Evolutionary conservation across 768 basidiomycete species (phyloP).

Genomic region (Hygrophorus russula): DNA sequence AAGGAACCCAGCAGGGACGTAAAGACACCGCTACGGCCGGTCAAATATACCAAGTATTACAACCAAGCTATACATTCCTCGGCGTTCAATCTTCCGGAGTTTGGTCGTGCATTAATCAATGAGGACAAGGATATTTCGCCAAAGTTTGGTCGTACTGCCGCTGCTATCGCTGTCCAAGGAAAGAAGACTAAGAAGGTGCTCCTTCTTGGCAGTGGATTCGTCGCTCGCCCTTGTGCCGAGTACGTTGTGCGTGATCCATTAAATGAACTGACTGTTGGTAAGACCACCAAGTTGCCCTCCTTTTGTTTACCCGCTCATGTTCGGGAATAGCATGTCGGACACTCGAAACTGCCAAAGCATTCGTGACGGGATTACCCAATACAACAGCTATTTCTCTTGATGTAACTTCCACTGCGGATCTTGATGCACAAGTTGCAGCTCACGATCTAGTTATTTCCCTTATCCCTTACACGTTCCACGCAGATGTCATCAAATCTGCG

Average conservation of each 20-base stretch:
- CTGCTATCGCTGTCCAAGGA: conserved; percentile 25
- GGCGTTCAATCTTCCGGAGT: conserved; percentile 90
- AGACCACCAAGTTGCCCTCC: conserved; percentile 12
- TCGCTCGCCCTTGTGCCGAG: conserved; percentile 93
- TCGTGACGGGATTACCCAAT: conserved; percentile 57
- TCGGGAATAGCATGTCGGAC: conserved; percentile 72
- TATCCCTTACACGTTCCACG: conserved; percentile 91
- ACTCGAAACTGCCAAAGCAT: conserved; percentile 58
- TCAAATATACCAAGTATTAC: conserved; percentile 74
- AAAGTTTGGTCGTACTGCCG: conserved; percentile 55
- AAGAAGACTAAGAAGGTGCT: conserved; percentile 60
- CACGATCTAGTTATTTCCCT: conserved; percentile 94
- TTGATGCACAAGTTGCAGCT: conserved; percentile 72
- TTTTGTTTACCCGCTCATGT: background rate
- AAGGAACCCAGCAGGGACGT: conserved; percentile 65
- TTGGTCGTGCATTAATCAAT: conserved; percentile 63
- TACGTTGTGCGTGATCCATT: conserved; percentile 75
- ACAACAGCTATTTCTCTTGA: conserved; percentile 75
- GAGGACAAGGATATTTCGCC: conserved; percentile 66
- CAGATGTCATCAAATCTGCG: conserved; percentile 81
- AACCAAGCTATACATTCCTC: conserved; percentile 69
- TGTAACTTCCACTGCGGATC: conserved; percentile 54
- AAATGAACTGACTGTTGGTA: conserved; percentile 81
- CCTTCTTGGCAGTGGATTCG: conserved; percentile 89
- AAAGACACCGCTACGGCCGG: conserved; percentile 58